These are phyloP conservation scores for Diospyros lotus DNA, from an alignment of 148 eudicot genomes.

Conservation along the genomic window DNA sequence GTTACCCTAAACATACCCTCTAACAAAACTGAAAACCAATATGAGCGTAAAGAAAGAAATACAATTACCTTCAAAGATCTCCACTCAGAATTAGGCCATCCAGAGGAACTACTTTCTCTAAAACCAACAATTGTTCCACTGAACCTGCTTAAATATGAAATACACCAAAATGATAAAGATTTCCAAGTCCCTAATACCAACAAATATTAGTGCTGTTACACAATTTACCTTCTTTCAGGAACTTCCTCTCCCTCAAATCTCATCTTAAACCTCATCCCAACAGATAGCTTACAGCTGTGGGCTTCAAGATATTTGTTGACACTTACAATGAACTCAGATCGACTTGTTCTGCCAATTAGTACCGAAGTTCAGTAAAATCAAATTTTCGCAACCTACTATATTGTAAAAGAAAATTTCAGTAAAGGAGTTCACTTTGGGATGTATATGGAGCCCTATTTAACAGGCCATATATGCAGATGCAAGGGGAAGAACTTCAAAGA, in stretches of 20 bases:
- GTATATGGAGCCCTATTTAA: not conserved
- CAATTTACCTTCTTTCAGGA: slow-evolving; percentile 83
- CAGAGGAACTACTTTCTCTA: slow-evolving; percentile 50
- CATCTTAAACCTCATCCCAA: slow-evolving; percentile 97
- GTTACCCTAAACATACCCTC: not conserved
- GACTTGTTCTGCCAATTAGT: slow-evolving; percentile 65
- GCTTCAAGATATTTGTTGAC: slow-evolving; percentile 92
- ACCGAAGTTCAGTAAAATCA: not conserved
- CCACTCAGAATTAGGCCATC: slow-evolving; percentile 92
- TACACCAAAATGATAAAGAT: slow-evolving; percentile 3
- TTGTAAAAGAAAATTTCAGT: not conserved
- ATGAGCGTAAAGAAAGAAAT: not conserved
- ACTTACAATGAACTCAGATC: slow-evolving; percentile 82
- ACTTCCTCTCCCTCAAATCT: slow-evolving; percentile 92
- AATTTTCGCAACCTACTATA: not conserved
- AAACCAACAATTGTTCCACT: slow-evolving; percentile 95
- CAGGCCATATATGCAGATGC: too few species aligned
- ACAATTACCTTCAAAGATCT: slow-evolving; percentile 76
- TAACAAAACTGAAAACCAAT: not conserved
- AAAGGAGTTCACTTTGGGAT: not conserved
- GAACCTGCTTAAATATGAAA: slow-evolving; percentile 46
- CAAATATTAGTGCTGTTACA: slow-evolving; percentile 1
- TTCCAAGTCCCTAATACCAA: not conserved
- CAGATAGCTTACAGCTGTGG: slow-evolving; percentile 64
- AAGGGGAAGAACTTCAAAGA: not conserved